Evolutionary conservation across 495 filamentous ascomycete species (phyloP).

Genomic region (Aspergillus hancockii): DNA sequence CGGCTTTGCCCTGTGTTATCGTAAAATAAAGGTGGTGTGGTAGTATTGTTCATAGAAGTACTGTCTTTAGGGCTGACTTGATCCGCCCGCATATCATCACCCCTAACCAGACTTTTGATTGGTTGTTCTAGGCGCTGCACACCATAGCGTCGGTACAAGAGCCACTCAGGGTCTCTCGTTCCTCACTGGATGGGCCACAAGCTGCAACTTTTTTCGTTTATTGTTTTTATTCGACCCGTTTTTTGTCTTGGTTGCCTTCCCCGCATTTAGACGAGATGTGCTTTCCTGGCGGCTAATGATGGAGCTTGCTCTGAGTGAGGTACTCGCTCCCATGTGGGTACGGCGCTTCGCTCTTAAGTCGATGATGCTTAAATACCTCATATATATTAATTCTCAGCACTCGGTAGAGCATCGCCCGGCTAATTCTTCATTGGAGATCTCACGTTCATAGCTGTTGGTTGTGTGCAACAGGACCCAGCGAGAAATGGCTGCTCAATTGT

Average conservation of each 20-base stretch:
- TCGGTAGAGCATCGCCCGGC: no score
- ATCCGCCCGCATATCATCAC: no score
- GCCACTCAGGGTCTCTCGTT: neutral
- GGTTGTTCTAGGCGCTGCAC: neutral
- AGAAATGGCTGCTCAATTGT: no score
- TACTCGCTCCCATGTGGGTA: neutral
- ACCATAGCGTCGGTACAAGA: neutral
- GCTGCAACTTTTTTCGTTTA: neutral
- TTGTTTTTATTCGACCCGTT: neutral
- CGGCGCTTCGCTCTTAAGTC: neutral
- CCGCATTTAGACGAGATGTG: neutral
- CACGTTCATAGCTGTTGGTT: no score
- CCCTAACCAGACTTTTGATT: neutral
- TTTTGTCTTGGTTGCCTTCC: neutral
- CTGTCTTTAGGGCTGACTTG: no score
- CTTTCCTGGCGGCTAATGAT: neutral
- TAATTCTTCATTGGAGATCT: no score
- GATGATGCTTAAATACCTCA: neutral
- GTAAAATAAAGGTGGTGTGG: neutral
- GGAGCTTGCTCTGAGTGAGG: neutral
- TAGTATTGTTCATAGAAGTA: no score
- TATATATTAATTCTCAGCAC: neutral
- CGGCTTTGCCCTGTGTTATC: conserved; percentile 29
- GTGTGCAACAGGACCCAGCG: no score
- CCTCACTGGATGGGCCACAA: neutral